Percentiles rank a stretch among this genome's conserved stretches.
Conservation (phyloP, 2,329 filamentous ascomycete genomes). For the Paramyrothecium sp. region DNA sequence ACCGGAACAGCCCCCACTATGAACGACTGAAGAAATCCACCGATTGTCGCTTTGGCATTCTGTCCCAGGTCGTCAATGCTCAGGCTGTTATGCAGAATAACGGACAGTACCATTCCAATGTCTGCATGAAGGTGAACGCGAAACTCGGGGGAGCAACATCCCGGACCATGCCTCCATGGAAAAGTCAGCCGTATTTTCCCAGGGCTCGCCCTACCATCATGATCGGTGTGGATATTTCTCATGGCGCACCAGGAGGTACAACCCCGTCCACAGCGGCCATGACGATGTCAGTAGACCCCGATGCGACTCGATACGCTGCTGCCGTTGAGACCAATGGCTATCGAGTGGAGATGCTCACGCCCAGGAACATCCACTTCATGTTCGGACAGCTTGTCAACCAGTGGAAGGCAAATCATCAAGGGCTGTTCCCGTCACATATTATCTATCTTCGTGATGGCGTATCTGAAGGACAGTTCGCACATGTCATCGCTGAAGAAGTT, state of each 20-base stretch:
- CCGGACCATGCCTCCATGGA: slow-evolving; percentile 34
- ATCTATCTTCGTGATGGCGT: slow-evolving; percentile 95
- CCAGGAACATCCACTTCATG: slow-evolving; percentile 63
- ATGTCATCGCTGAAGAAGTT: slow-evolving; percentile 74
- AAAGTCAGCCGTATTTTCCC: slow-evolving; percentile 31
- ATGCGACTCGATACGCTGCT: slow-evolving; percentile 74
- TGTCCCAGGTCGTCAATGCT: slow-evolving; percentile 78
- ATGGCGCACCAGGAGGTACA: slow-evolving; percentile 66
- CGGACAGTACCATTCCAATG: slow-evolving; percentile 87
- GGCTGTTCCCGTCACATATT: slow-evolving; percentile 61
- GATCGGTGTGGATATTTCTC: slow-evolving; percentile 89
- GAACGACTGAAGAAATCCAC: slow-evolving; percentile 84
- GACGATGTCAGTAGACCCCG: slow-evolving; percentile 73
- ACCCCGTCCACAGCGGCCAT: slow-evolving; percentile 82
- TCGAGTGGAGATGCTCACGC: slow-evolving; percentile 75
- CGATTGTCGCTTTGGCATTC: slow-evolving; percentile 80
- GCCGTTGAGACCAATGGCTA: slow-evolving; percentile 80
- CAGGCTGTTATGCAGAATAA: slow-evolving; percentile 67
- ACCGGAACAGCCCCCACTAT: slow-evolving; percentile 72
- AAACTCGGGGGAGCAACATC: slow-evolving; percentile 86
- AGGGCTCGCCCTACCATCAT: slow-evolving; percentile 66
- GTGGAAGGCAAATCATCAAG: slow-evolving; percentile 60
- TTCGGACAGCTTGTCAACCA: slow-evolving; percentile 61
- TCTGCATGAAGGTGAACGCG: slow-evolving; percentile 94
- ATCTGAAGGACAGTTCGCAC: slow-evolving; percentile 78